A percentile compares a stretch with the other conserved stretches of the same genome.
Evolutionary conservation across 2,329 filamentous ascomycete species (phyloP).

Genomic region (Cryoendolithus antarcticus): DNA sequence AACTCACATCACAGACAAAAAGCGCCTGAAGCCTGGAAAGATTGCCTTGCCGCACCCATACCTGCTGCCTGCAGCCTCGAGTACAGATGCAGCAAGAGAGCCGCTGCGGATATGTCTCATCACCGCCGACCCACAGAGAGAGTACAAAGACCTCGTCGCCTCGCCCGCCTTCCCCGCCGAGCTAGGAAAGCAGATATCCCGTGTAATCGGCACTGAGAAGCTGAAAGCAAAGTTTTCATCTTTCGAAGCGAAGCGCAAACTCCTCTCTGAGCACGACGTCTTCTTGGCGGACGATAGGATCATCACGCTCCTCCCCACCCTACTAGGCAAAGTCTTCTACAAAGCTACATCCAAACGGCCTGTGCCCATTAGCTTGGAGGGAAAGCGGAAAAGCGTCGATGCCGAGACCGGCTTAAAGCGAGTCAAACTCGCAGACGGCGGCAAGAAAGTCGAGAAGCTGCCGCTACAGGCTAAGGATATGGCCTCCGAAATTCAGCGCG

Average conservation of each 20-base stretch:
- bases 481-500: conserved; percentile 68
- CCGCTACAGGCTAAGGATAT: conserved; percentile 53
- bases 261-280: conserved; percentile 76
- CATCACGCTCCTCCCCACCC: conserved; percentile 55
- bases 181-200: conserved; percentile 35
- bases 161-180: conserved; percentile 46
- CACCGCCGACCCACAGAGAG: conserved; percentile 67
- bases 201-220: conserved; percentile 70
- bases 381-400: conserved; percentile 30
- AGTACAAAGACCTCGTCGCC: conserved; percentile 79
- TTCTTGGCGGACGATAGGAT: conserved; percentile 91
- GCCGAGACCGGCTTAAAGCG: conserved; percentile 42
- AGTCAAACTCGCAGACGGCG: conserved; percentile 28
- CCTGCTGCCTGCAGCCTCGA: conserved; percentile 35
- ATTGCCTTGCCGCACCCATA: conserved; percentile 45
- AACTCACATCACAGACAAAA: conserved; percentile 59
- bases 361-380: conserved; percentile 64
- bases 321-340: conserved; percentile 89
- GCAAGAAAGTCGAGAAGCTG: conserved; percentile 25
- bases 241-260: conserved; percentile 75
- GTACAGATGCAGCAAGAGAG: conserved; percentile 34
- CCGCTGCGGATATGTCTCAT: conserved; percentile 69
- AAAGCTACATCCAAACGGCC: conserved; percentile 71
- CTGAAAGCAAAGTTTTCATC: conserved; percentile 80
- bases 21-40: conserved; percentile 71